phyloP scores from a whole-genome alignment of 2,329 filamentous ascomycete species.

The Xylaria sp. region DNA sequence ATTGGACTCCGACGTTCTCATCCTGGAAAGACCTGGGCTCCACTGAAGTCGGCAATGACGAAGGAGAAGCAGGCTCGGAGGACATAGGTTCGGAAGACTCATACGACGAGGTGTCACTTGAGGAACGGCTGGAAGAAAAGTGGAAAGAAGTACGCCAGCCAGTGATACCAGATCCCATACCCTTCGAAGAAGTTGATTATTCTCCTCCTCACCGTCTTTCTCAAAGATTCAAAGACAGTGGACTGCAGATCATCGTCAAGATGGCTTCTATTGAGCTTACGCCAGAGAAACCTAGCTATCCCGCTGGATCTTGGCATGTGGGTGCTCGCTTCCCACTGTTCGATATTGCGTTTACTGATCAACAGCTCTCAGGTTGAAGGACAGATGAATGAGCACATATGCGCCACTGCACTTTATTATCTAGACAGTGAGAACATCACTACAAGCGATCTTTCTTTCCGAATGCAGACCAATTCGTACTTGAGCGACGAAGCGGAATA shows the following conservation, averaged over 20 bases:
- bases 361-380: conserved; percentile 23
- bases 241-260: conserved; percentile 68
- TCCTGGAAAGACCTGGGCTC: not conserved
- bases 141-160: conserved; percentile 29
- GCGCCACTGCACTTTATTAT: conserved; percentile 32
- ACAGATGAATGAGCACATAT: conserved; percentile 32
- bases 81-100: not conserved
- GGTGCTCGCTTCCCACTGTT: conserved; percentile 9
- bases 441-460: conserved; percentile 59
- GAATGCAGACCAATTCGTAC: conserved; percentile 42
- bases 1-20: conserved; percentile 26
- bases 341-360: not conserved
- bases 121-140: conserved; percentile 27
- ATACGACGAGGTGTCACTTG: not conserved
- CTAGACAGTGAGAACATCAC: conserved; percentile 51
- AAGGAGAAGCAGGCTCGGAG: not conserved
- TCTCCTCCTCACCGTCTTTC: conserved; percentile 23
- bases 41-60: not conserved
- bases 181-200: conserved; percentile 29
- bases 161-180: conserved; percentile 29
- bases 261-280: conserved; percentile 64
- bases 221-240: conserved; percentile 41
- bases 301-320: conserved; percentile 53
- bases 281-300: conserved; percentile 58
- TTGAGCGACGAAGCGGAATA: not conserved